Evolutionary conservation across 257 asterid species (phyloP).

Genomic region (Salvia hispanica): DNA sequence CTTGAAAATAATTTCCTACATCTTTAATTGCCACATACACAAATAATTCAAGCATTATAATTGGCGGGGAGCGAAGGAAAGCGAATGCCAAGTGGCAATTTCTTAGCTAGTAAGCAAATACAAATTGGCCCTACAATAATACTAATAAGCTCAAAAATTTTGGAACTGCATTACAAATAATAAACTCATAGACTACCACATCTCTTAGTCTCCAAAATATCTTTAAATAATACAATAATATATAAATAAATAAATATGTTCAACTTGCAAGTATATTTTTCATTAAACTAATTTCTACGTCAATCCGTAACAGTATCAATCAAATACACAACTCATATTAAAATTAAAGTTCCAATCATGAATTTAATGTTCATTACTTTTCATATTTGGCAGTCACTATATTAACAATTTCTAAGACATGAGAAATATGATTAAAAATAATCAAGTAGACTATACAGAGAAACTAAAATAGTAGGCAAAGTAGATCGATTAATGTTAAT

Average conservation of each 20-base stretch:
- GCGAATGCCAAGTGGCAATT: constrained; percentile 43
- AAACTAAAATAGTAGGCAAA: too few species aligned
- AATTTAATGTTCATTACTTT: too few species aligned
- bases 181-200: neutral
- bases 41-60: constrained; percentile 16
- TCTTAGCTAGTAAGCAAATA: constrained; percentile 64
- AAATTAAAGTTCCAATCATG: too few species aligned
- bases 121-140: constrained; percentile 22
- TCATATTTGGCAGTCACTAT: too few species aligned
- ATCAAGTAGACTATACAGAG: too few species aligned
- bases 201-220: neutral
- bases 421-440: too few species aligned
- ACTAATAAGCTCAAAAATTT: neutral
- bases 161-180: neutral
- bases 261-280: neutral
- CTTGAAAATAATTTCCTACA: constrained; percentile 26
- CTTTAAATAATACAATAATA: neutral
- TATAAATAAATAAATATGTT: neutral
- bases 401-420: too few species aligned
- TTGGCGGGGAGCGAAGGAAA: constrained; percentile 32
- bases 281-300: neutral
- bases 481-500: too few species aligned
- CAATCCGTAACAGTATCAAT: too few species aligned
- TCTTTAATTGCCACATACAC: constrained; percentile 37
- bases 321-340: too few species aligned